Evolutionary conservation across 257 asterid species (phyloP).

Genomic region (Nicotiana obtusifolia): DNA sequence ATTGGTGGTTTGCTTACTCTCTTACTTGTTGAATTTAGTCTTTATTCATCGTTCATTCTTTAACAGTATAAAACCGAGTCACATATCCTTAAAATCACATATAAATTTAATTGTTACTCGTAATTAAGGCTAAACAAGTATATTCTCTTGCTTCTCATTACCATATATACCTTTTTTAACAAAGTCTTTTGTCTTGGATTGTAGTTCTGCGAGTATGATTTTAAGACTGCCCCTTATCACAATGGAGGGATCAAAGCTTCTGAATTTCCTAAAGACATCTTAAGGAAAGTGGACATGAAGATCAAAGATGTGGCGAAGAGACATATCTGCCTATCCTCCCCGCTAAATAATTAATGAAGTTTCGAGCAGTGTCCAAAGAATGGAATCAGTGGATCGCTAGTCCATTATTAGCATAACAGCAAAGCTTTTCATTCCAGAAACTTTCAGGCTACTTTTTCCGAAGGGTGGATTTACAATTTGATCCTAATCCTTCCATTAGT

Average conservation of each 20-base stretch:
- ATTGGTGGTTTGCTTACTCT: no score
- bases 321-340: conserved; percentile 44
- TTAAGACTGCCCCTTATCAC: background rate
- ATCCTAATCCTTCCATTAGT: background rate
- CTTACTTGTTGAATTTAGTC: no score
- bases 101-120: no score
- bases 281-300: conserved; percentile 5
- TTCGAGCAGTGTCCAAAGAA: conserved; percentile 38
- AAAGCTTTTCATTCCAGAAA: conserved; percentile 29
- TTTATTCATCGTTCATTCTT: no score
- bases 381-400: conserved; percentile 35
- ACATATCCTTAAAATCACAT: no score
- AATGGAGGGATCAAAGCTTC: background rate
- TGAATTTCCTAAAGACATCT: background rate
- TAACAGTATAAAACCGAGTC: no score
- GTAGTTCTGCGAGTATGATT: conserved; percentile 8
- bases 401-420: conserved; percentile 38
- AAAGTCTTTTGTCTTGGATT: background rate
- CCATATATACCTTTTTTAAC: background rate
- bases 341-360: conserved; percentile 34
- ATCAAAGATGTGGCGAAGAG: conserved; percentile 24
- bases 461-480: background rate
- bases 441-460: conserved; percentile 43
- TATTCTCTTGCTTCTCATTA: background rate
- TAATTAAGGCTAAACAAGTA: background rate